phyloP scores from a whole-genome alignment of 768 basidiomycete species.

The Galerina sulciceps region DNA sequence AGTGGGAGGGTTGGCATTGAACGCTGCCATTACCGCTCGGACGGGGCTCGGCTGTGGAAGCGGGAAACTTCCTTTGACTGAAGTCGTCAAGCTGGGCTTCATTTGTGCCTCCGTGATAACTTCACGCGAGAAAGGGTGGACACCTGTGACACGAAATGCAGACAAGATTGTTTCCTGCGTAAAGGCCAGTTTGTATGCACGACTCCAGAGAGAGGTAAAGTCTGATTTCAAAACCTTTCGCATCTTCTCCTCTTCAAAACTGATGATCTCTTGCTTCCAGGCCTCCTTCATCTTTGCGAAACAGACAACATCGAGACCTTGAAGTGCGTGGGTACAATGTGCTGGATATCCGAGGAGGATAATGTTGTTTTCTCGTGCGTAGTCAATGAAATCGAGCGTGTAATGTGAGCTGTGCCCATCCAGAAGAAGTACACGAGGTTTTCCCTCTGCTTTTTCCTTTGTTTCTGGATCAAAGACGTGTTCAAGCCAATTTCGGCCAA shows the following conservation, averaged over 20 bases:
- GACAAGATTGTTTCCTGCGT: conserved; percentile 25
- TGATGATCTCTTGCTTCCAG: conserved; percentile 24
- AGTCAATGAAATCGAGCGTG: conserved; percentile 33
- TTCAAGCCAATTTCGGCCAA: conserved; percentile 23
- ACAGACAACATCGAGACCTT: conserved; percentile 45
- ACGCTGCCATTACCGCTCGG: conserved; percentile 17
- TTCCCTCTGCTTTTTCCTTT: too few relatives aligned
- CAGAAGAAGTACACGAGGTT: too few relatives aligned
- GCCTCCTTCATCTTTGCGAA: conserved; percentile 39
- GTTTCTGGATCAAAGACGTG: conserved; percentile 27
- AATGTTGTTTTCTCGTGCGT: conserved; percentile 36
- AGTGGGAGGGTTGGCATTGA: conserved; percentile 12
- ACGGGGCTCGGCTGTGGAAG: conserved; percentile 29
- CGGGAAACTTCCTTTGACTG: conserved; percentile 26
- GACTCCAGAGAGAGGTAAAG: conserved; percentile 29
- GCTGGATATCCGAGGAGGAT: conserved; percentile 38
- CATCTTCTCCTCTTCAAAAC: conserved; percentile 23
- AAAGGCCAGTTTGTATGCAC: conserved; percentile 30
- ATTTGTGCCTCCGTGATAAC: conserved; percentile 29
- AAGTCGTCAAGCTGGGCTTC: conserved; percentile 30
- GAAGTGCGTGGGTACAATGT: conserved; percentile 41
- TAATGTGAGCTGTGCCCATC: conserved; percentile 29
- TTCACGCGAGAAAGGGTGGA: conserved; percentile 31
- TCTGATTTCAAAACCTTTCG: conserved; percentile 25
- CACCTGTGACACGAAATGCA: conserved; percentile 33